A percentile compares a stretch with the other conserved stretches of the same genome.
phyloP scores from a whole-genome alignment of 805 yeast species.

The Kluyveromyces siamensis region DNA sequence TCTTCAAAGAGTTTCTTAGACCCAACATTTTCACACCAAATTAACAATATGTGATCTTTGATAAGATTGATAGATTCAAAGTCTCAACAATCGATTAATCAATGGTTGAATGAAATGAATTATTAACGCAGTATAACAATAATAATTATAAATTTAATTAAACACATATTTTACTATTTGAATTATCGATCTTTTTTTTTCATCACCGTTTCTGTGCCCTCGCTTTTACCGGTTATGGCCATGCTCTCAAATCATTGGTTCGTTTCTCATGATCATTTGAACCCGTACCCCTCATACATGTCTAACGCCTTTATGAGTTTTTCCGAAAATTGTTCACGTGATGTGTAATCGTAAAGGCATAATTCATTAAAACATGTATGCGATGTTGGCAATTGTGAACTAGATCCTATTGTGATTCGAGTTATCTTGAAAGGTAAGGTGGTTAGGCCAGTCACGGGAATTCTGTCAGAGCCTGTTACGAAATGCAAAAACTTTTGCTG shows the following conservation, averaged over 20 bases:
- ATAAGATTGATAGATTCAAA: not conserved
- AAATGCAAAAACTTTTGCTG: constrained; percentile 64
- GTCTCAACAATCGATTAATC: not conserved
- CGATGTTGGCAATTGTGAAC: constrained; percentile 57
- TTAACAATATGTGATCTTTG: not conserved
- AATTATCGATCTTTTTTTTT: not conserved
- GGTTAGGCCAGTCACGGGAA: constrained; percentile 88
- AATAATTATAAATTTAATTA: not conserved
- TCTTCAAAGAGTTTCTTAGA: constrained; percentile 17
- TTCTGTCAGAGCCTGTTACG: constrained; percentile 83
- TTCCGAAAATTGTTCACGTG: constrained; percentile 41
- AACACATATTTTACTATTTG: not conserved
- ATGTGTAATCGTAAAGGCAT: constrained; percentile 58
- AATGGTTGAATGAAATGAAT: not conserved
- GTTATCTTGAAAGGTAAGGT: constrained; percentile 67
- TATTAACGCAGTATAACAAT: too few species aligned
- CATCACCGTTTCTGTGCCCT: not conserved
- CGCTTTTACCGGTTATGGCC: not conserved
- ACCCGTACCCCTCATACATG: constrained; percentile 83
- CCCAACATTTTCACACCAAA: constrained; percentile 13
- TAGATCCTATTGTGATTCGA: constrained; percentile 29
- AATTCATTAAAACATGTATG: constrained; percentile 95
- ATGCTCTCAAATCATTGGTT: not conserved
- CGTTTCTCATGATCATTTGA: constrained; percentile 33
- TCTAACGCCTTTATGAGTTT: constrained; percentile 63